A percentile compares a stretch with the other conserved stretches of the same genome.
These are phyloP conservation scores for Cercospora sp. DNA, from an alignment of 2,329 filamentous ascomycete species.

Conservation along the genomic window DNA sequence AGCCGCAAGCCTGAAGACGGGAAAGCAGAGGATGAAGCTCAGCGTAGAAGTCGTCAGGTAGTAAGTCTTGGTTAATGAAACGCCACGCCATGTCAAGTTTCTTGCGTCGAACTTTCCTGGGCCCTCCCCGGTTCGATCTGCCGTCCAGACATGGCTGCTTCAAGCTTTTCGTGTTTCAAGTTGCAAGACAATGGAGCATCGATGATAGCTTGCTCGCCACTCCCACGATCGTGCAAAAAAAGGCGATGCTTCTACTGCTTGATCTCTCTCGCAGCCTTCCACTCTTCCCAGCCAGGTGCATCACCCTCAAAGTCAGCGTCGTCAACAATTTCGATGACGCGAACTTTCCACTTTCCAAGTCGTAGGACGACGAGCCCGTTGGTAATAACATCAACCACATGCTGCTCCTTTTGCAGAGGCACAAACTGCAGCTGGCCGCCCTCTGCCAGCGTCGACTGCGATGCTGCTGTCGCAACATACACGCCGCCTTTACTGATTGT, in stretches of 20 bases:
- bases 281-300: constrained; percentile 54
- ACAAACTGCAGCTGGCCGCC: constrained; percentile 60
- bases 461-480: constrained; percentile 33
- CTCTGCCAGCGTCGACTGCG: constrained; percentile 35
- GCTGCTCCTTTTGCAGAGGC: constrained; percentile 59
- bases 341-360: constrained; percentile 61
- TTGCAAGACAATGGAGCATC: neutral
- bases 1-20: neutral
- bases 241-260: neutral
- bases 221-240: neutral
- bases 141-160: constrained; percentile 3
- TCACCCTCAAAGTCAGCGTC: constrained; percentile 55
- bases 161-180: neutral
- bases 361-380: constrained; percentile 56
- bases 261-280: constrained; percentile 6
- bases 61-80: constrained; percentile 4
- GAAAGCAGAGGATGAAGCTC: neutral
- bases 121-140: constrained; percentile 6
- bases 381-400: constrained; percentile 58
- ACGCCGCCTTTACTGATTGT: constrained; percentile 37
- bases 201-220: neutral
- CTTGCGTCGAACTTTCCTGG: constrained; percentile 1
- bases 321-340: constrained; percentile 56
- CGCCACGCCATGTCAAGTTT: constrained; percentile 10
- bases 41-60: neutral